These are phyloP conservation scores for Amanita molliuscula DNA, from an alignment of 768 basidiomycete genomes.

Conservation along the genomic window DNA sequence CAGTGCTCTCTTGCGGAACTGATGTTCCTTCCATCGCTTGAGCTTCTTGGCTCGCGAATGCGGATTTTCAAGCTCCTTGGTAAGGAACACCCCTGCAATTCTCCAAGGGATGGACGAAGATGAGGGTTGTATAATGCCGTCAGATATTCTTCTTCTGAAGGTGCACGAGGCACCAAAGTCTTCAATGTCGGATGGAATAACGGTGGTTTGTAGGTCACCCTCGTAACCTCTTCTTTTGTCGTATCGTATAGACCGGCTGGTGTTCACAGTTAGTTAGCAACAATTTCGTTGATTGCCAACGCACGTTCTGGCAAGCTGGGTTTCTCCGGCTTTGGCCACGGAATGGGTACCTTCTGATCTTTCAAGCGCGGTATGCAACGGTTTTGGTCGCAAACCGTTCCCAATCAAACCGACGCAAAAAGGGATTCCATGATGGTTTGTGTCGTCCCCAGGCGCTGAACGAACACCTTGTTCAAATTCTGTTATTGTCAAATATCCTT, in stretches of 20 bases:
- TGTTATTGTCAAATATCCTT: background rate
- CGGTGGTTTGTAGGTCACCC: conserved; percentile 65
- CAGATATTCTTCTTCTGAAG: conserved; percentile 49
- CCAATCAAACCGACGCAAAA: conserved; percentile 56
- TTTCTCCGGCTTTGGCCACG: conserved; percentile 56
- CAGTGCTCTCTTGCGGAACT: conserved; percentile 34
- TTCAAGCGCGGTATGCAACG: conserved; percentile 42
- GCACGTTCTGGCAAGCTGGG: conserved; percentile 33
- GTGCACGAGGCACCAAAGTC: conserved; percentile 28
- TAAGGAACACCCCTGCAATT: conserved; percentile 51
- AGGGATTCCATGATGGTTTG: conserved; percentile 48
- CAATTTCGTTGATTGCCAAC: conserved; percentile 9
- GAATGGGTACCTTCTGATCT: conserved; percentile 36
- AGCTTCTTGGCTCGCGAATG: conserved; percentile 79
- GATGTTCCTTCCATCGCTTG: conserved; percentile 57
- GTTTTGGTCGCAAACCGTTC: conserved; percentile 61
- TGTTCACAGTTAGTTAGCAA: conserved; percentile 1
- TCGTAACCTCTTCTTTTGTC: conserved; percentile 42
- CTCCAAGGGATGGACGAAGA: conserved; percentile 29
- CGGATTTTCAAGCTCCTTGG: conserved; percentile 69
- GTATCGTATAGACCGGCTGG: conserved; percentile 62
- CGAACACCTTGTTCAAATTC: conserved; percentile 53
- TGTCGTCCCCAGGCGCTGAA: conserved; percentile 55
- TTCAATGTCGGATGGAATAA: conserved; percentile 28
- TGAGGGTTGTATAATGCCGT: conserved; percentile 47